Base-by-base conservation (phyloP, 352 stramenopile genomes). In the Globisporangium parvum region DNA sequence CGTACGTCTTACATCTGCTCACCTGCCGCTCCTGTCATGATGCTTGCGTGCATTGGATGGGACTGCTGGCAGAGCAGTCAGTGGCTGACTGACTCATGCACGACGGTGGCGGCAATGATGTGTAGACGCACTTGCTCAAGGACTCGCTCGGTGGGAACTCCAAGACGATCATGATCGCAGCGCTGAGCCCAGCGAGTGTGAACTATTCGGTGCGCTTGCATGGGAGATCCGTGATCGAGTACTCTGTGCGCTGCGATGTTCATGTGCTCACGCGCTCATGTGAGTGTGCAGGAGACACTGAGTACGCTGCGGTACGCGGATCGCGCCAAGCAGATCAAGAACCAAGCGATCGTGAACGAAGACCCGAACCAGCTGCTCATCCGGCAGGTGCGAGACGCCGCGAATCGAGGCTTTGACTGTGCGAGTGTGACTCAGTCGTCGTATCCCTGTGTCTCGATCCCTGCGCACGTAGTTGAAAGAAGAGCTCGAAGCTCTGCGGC, bases 261-360 rank as follows among this genome's bases (percentile, higher is more conserved):
- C 9, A 18, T 21, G n/a, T 9, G 18, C 31, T 41, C 26, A 44
- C 39, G 39, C 15, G 8, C 10, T 57, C 33, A 35, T 20, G 41
- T 47, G 12, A 55, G 33, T 20, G 41, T 47, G 12, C 55, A 96
- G 71, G 90, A 97, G 80, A 97, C 88, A 5, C 60, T 97, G 12
- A 87, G 83, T 33, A 97, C 90, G 35, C 58, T 97, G 15, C 74
- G 88, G n/a, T 97, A 96, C 58, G 90, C 89, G 0, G 85, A 96
- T 58, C 71, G 88, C 45, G 90, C 89, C 0, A 96, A 97, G 63
- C 84, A 96, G 58, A 97, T 97, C 61, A 96, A 96, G 58, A 97
- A 97, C 66, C 87, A 97, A 55, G 89, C 88, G 2, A 69, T 96
- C 15, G 85, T 97, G 37, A 97, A 97, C 51, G 90, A 97, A 70